Percentiles rank a stretch among this genome's conserved stretches.
phyloP scores from a whole-genome alignment of 106 monocot genomes.

The Acanthochlamys bracteata region DNA sequence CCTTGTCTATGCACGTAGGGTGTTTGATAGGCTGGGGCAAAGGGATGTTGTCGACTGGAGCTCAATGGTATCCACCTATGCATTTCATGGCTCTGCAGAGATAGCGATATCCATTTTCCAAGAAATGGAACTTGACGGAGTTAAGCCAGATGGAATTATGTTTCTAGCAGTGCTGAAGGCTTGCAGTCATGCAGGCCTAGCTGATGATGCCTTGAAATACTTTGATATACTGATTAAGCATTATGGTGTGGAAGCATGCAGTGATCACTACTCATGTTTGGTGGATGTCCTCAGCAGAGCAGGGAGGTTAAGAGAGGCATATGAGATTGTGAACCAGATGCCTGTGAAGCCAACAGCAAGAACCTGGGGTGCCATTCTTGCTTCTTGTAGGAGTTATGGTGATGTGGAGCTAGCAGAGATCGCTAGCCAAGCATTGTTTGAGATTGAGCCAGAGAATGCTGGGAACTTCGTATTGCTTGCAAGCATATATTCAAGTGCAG shows the following conservation, averaged over 20 bases:
- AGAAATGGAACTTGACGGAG: conserved; percentile 31
- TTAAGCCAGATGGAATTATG: conserved; percentile 52
- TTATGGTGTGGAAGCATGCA: conserved; percentile 29
- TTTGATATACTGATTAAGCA: conserved; percentile 33
- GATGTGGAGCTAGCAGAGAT: conserved; percentile 54
- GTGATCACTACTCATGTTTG: conserved; percentile 69
- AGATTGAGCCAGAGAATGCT: conserved; percentile 68
- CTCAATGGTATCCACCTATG: conserved; percentile 64
- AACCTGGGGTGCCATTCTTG: conserved; percentile 75
- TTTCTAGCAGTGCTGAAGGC: conserved; percentile 63
- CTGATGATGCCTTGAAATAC: conserved; percentile 51
- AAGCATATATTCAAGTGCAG: conserved; percentile 39
- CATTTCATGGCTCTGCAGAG: conserved; percentile 45
- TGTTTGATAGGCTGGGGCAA: conserved; percentile 29
- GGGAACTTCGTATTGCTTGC: conserved; percentile 59
- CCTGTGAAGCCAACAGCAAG: conserved; percentile 46
- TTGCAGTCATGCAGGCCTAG: conserved; percentile 61
- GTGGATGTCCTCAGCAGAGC: conserved; percentile 75
- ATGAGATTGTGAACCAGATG: conserved; percentile 44
- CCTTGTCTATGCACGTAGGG: conserved; percentile 19
- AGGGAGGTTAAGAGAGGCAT: conserved; percentile 55
- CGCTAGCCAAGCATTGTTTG: conserved; percentile 46
- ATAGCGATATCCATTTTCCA: conserved; percentile 32
- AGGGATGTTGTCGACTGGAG: conserved; percentile 78
- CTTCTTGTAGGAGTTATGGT: conserved; percentile 49